phyloP scores from a whole-genome alignment of 345 rosid species.

The Linum usitatissimum region DNA sequence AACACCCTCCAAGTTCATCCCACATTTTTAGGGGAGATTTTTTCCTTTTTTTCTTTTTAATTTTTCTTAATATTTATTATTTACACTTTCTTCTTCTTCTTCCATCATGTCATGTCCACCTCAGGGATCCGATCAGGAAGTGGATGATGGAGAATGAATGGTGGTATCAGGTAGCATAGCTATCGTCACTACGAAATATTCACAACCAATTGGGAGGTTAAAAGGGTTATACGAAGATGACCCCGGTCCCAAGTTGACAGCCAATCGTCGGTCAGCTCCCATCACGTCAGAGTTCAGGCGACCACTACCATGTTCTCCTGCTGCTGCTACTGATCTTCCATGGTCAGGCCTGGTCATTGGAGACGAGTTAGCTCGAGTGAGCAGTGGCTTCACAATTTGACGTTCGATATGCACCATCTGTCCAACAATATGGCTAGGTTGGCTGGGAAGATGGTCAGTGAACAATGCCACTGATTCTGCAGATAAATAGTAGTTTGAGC shows the following conservation, averaged over 20 bases:
- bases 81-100: constrained; percentile 37
- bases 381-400: constrained; percentile 49
- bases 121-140: constrained; percentile 72
- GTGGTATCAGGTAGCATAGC: constrained; percentile 92
- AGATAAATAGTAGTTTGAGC: constrained; percentile 69
- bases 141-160: constrained; percentile 43
- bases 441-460: constrained; percentile 70
- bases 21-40: too few species aligned
- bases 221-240: constrained; percentile 40
- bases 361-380: constrained; percentile 19
- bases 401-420: constrained; percentile 87
- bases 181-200: constrained; percentile 83
- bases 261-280: constrained; percentile 34
- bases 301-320: constrained; percentile 25
- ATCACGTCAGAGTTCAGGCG: constrained; percentile 36
- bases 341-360: constrained; percentile 24
- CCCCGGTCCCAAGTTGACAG: constrained; percentile 42
- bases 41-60: too few species aligned
- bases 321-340: constrained; percentile 9
- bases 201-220: constrained; percentile 72
- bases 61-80: constrained; percentile 14
- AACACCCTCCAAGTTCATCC: neutral
- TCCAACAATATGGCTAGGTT: constrained; percentile 75
- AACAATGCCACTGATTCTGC: constrained; percentile 90
- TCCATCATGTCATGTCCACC: constrained; percentile 77